phyloP scores from a whole-genome alignment of 192 early-diverging fungal genomes.

The Coemansia sp. region DNA sequence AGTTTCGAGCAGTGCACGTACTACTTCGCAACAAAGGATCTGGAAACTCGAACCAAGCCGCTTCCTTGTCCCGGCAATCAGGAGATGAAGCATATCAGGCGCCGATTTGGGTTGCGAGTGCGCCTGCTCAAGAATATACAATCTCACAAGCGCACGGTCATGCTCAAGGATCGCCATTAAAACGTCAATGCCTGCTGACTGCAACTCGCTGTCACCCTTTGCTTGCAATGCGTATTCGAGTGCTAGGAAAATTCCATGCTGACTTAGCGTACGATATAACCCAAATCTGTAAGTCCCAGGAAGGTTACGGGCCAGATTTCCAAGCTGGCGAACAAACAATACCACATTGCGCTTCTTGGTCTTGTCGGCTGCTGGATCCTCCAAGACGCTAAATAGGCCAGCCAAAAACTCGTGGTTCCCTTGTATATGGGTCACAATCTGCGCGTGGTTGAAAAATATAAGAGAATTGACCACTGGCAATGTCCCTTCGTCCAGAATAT shows the following conservation, averaged over 20 bases:
- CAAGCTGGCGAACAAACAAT: slow-evolving; percentile 80
- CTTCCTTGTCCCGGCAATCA: slow-evolving; percentile 66
- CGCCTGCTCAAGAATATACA: slow-evolving; percentile 67
- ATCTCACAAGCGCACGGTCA: slow-evolving; percentile 75
- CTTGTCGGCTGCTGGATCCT: slow-evolving; percentile 11
- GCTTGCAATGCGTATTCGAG: slow-evolving; percentile 69
- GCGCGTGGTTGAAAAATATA: slow-evolving; percentile 82
- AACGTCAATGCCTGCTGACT: slow-evolving; percentile 69
- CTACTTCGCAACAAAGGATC: slow-evolving; percentile 71
- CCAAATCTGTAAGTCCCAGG: slow-evolving; percentile 63
- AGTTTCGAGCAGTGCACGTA: slow-evolving; percentile 76
- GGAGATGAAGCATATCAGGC: slow-evolving; percentile 63
- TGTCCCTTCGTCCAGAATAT: slow-evolving; percentile 76
- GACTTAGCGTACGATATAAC: slow-evolving; percentile 69
- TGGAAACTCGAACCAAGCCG: slow-evolving; percentile 69
- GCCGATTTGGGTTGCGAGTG: slow-evolving; percentile 41
- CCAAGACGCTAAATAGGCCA: slow-evolving; percentile 71
- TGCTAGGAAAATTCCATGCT: slow-evolving; percentile 78
- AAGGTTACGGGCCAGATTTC: slow-evolving; percentile 71
- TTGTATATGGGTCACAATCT: slow-evolving; percentile 78
- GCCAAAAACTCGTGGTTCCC: slow-evolving; percentile 69
- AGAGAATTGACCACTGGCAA: slow-evolving; percentile 73
- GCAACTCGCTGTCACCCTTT: slow-evolving; percentile 59
- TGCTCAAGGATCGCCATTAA: slow-evolving; percentile 75
- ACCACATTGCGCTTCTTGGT: slow-evolving; percentile 73